Base-by-base conservation (phyloP, 2,329 filamentous ascomycete genomes). In the Westerdykella aurantiaca region DNA sequence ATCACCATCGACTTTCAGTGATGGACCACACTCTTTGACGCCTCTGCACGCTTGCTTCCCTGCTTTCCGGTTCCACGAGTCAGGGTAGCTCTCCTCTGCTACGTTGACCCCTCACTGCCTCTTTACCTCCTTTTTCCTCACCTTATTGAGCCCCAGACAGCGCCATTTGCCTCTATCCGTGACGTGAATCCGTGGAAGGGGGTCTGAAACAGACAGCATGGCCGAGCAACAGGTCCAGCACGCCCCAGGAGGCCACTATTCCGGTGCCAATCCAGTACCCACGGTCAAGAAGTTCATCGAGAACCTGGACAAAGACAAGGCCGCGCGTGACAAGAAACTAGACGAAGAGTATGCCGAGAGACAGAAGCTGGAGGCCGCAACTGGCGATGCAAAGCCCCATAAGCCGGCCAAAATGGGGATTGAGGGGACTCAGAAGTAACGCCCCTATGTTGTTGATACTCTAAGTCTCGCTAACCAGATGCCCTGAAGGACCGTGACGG, bases 261-360 rank as follows among this genome's bases (percentile, higher is more conserved):
- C 86, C 23, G 88, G 84, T 41, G 69, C 69, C 46, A 95, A 95
- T 66, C 86, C 86, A 18, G 82, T 97, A 42, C 91, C 91, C 6
- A 95, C 88, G 44, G 85, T 96, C 53, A 82, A 85, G 61, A 80
- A 91, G 65, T 94, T 95, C 53, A 77, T 95, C 53, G 78, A 86
- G 42, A 79, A 79, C 51, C 76, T 96, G 31, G 90, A 95, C 66
- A 73, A 70, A 42, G 82, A 94, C 54, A 95, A 95, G 72, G 81
- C 78, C 56, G 72, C 83, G 7, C 79, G 88, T 53, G 87, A 95
- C 67, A 76, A 76, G 44, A 71, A 78, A 50, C 82, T 95, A 48
- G 85, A 94, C 37, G 71, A 79, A 38, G 43, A 68, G 78, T 14
- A 59, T 45, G 68, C 73, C 31, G 67, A 69, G 13, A 59, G 66